These are phyloP conservation scores for Stenocarpella maydis DNA, from an alignment of 2,329 filamentous ascomycete species.

Conservation along the genomic window DNA sequence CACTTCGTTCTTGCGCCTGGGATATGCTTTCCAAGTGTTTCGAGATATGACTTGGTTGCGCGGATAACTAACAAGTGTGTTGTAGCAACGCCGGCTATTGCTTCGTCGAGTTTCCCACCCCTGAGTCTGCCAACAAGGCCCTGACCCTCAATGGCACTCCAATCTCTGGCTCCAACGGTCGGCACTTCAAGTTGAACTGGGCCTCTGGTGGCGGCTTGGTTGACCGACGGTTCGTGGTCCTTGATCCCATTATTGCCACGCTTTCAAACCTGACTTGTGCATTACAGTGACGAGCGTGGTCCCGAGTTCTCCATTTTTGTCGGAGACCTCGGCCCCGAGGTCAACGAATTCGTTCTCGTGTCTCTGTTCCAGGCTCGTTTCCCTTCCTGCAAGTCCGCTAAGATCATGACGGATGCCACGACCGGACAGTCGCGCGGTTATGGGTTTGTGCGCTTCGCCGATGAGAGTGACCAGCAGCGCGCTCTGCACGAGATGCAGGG, in stretches of 20 bases:
- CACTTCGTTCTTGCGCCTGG: not conserved
- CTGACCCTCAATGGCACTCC: slow-evolving; percentile 86
- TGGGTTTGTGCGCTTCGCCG: slow-evolving; percentile 96
- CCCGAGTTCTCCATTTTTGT: slow-evolving; percentile 98
- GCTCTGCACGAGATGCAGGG: slow-evolving; percentile 98
- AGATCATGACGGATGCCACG: slow-evolving; percentile 99
- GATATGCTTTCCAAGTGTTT: too few species aligned
- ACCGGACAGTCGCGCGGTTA: slow-evolving; percentile 97
- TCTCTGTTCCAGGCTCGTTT: slow-evolving; percentile 97
- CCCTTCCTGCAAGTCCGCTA: slow-evolving; percentile 97
- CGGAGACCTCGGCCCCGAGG: slow-evolving; percentile 95
- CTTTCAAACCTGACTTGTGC: slow-evolving; percentile 38
- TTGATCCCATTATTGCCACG: slow-evolving; percentile 19
- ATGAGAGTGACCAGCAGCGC: slow-evolving; percentile 94
- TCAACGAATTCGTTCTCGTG: slow-evolving; percentile 97
- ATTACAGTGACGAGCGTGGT: slow-evolving; percentile 84
- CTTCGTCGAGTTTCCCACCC: slow-evolving; percentile 79
- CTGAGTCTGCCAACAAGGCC: slow-evolving; percentile 89
- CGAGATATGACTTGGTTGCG: not conserved
- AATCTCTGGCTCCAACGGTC: slow-evolving; percentile 87
- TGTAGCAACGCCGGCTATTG: slow-evolving; percentile 93
- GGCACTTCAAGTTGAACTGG: slow-evolving; percentile 99
- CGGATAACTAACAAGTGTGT: slow-evolving; percentile 36
- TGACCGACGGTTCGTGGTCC: slow-evolving; percentile 77
- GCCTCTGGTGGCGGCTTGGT: slow-evolving; percentile 94